Percentiles rank a stretch among this genome's conserved stretches.
These are phyloP conservation scores for Eucalyptus curtisii DNA, from an alignment of 345 rosid genomes.

Conservation along the genomic window DNA sequence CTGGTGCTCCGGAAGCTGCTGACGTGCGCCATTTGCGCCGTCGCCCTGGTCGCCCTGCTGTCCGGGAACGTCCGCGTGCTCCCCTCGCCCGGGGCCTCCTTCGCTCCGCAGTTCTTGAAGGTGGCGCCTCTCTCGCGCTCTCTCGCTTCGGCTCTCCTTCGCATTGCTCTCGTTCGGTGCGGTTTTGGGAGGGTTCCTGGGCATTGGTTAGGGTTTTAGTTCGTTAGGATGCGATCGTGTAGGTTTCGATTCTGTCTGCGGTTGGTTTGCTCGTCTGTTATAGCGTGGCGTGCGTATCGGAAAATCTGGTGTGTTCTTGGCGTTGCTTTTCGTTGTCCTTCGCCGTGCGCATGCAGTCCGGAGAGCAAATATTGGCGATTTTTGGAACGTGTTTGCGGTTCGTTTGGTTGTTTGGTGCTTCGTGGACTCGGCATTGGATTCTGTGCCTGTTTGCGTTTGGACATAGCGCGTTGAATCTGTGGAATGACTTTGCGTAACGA, in stretches of 20 bases:
- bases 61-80: slow-evolving; percentile 43
- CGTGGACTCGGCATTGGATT: not conserved
- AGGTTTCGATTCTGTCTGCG: not conserved
- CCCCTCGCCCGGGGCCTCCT: slow-evolving; percentile 32
- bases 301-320: not conserved
- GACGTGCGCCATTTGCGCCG: slow-evolving; percentile 48
- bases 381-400: not conserved
- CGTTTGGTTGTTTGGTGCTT: not conserved
- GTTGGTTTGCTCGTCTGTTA: not conserved
- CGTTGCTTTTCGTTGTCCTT: not conserved
- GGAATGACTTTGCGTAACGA: not conserved
- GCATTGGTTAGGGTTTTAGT: not conserved
- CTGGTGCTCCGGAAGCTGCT: slow-evolving; percentile 30
- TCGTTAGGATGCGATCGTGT: not conserved
- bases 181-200: not conserved
- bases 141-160: not conserved
- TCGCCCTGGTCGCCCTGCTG: slow-evolving; percentile 31
- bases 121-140: slow-evolving; percentile 9
- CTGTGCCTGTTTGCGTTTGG: not conserved
- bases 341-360: not conserved
- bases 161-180: not conserved
- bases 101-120: slow-evolving; percentile 25
- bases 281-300: not conserved
- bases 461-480: not conserved
- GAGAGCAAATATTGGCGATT: not conserved